phyloP scores from a whole-genome alignment of 768 basidiomycete species.

The Lentinula sp. region DNA sequence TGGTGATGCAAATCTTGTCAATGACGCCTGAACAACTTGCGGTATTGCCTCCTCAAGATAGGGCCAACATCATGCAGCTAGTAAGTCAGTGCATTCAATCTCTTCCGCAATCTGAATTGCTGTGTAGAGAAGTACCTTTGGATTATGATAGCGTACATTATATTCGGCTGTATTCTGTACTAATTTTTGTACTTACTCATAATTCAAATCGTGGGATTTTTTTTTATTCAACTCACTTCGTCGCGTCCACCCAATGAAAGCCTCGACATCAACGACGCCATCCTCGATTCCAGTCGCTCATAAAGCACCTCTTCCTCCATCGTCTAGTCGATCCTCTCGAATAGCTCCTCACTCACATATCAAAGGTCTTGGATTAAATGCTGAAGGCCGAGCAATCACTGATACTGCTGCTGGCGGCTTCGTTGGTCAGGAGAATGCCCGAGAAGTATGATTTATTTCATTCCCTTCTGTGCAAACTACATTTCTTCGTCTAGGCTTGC shows the following conservation, averaged over 20 bases:
- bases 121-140: not conserved
- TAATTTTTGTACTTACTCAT: not conserved
- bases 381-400: slow-evolving; percentile 71
- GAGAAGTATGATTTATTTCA: slow-evolving; percentile 50
- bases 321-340: slow-evolving; percentile 64
- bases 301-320: slow-evolving; percentile 68
- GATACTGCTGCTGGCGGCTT: slow-evolving; percentile 69
- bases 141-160: not conserved
- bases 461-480: not conserved
- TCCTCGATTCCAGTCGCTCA: slow-evolving; percentile 58
- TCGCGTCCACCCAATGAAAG: slow-evolving; percentile 21
- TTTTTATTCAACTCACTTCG: not conserved
- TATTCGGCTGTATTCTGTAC: too few species aligned
- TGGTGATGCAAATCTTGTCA: slow-evolving; percentile 71
- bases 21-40: slow-evolving; percentile 87
- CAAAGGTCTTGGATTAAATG: slow-evolving; percentile 85
- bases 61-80: slow-evolving; percentile 75
- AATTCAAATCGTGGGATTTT: not conserved
- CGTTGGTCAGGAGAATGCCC: slow-evolving; percentile 82
- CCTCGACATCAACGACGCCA: slow-evolving; percentile 32
- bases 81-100: slow-evolving; percentile 28
- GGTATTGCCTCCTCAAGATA: slow-evolving; percentile 63
- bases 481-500: slow-evolving; percentile 58
- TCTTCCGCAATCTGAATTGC: not conserved
- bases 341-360: slow-evolving; percentile 95